These are phyloP conservation scores for Capronia epimyces DNA, from an alignment of 2,329 filamentous ascomycete species.

Conservation along the genomic window DNA sequence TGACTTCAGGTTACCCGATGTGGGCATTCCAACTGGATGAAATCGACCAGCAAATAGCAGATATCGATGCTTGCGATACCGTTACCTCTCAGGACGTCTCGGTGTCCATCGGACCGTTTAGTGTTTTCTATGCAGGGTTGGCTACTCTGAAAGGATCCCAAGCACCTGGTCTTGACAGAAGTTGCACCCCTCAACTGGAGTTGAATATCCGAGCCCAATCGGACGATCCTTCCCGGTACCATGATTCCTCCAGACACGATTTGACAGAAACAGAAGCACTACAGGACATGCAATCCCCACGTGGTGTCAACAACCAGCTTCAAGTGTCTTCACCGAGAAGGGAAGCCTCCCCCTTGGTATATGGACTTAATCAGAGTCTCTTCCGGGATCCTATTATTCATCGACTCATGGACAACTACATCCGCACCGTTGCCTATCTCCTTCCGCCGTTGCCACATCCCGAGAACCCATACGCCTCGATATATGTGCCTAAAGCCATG, in stretches of 20 bases:
- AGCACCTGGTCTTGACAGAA: background rate
- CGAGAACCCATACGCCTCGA: constrained; percentile 13
- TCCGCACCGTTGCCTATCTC: constrained; percentile 11
- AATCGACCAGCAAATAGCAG: constrained; percentile 13
- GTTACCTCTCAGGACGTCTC: background rate
- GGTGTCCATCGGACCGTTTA: constrained; percentile 7
- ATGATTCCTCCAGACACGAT: background rate
- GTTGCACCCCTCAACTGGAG: background rate
- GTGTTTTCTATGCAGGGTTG: constrained; percentile 7
- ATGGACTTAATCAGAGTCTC: background rate
- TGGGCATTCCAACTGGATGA: constrained; percentile 17
- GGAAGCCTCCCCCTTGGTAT: background rate
- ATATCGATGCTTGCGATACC: constrained; percentile 8
- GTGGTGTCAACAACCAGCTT: background rate
- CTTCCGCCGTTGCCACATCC: constrained; percentile 18
- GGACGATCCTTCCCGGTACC: background rate
- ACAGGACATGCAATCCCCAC: background rate
- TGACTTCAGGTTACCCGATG: constrained; percentile 2
- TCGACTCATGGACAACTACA: constrained; percentile 20
- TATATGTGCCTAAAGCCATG: constrained; percentile 20
- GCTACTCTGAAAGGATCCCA: background rate
- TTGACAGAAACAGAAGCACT: background rate
- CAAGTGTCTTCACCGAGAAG: background rate
- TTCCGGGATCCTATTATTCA: constrained; percentile 16
- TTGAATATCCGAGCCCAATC: background rate